Base-by-base conservation (phyloP, 805 yeast genomes). In the Saccharomycopsis amapae region DNA sequence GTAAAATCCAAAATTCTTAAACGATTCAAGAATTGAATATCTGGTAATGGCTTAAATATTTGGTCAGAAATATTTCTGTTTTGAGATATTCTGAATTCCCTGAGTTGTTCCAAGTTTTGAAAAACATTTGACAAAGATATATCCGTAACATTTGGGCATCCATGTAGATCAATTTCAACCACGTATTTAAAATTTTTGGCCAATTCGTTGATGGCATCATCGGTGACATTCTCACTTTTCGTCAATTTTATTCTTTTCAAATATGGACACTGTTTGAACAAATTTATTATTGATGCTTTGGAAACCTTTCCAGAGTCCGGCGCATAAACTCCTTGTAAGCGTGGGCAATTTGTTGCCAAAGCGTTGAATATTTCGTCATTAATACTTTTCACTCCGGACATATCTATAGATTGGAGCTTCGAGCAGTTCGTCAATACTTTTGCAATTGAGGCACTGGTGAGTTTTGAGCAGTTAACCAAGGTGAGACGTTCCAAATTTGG, bases 161-260 rank as follows among this genome's bases (percentile, higher is more conserved):
- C 81, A 54, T 87, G 89, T 41, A 90, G 70, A 63, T 90, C 97
- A 43, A 93, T 81, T 63, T 90, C 98, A 15, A 89, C 94, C 40
- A 90, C 68, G 46, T 80, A 71, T 35, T 82, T 81, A 62, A 97
- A 90, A 58, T 74, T 74, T n/a, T 68, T 67, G 44, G 83, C 79
- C 62, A 88, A 68, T 19, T 72, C 70, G 34, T 67, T 56, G 4
- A 89, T 69, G 9, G 82, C 71, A 7, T 64, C 73, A 61, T 85
- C 93, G 40, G 80, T 74, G 48, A 90, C 73, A 46, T 71, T 71
- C 31, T 66, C 66, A 59, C 86, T 83, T 46, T 83, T 84, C 48
- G 88, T 80, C 44, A 93, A 71, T 58, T 86, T 86, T 42, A 90
- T 78, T 55, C 97, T 72, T 58, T 88, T 86, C 52, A 90, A 68